These are phyloP conservation scores for Rhizophagus clarus DNA, from an alignment of 192 early-diverging fungal species.

Conservation along the genomic window DNA sequence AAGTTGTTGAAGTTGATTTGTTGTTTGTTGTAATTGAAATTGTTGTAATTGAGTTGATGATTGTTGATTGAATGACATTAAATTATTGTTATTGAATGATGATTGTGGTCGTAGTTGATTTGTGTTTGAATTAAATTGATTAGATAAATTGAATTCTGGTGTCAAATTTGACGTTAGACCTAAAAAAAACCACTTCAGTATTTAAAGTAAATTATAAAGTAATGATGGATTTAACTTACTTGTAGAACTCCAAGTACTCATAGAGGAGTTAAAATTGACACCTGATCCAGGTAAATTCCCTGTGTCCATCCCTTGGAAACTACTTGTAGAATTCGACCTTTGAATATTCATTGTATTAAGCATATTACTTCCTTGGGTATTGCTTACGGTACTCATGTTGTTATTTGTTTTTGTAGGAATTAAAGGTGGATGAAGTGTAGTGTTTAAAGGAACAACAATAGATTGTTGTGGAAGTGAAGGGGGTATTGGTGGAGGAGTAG, in stretches of 20 bases:
- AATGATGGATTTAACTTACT: not conserved
- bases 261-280: not conserved
- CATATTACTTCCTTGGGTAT: not conserved
- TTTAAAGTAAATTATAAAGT: not conserved
- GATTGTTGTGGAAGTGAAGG: not conserved
- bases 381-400: not conserved
- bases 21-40: slow-evolving; percentile 36
- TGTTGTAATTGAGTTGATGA: slow-evolving; percentile 19
- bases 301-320: not conserved
- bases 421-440: not conserved
- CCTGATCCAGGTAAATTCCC: not conserved
- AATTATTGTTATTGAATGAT: not conserved
- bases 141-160: not conserved
- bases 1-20: slow-evolving; percentile 20
- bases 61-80: not conserved
- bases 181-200: not conserved
- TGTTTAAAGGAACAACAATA: not conserved
- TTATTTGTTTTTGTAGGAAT: not conserved
- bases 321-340: not conserved
- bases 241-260: not conserved
- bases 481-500: not conserved
- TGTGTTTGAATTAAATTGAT: not conserved
- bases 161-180: not conserved
- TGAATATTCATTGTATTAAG: not conserved
- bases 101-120: not conserved